Evolutionary conservation across 129 eudicot genomes (phyloP), one percentile per base, ranked within the genome.

Genomic region (Ambrosia artemisiifolia): DNA sequence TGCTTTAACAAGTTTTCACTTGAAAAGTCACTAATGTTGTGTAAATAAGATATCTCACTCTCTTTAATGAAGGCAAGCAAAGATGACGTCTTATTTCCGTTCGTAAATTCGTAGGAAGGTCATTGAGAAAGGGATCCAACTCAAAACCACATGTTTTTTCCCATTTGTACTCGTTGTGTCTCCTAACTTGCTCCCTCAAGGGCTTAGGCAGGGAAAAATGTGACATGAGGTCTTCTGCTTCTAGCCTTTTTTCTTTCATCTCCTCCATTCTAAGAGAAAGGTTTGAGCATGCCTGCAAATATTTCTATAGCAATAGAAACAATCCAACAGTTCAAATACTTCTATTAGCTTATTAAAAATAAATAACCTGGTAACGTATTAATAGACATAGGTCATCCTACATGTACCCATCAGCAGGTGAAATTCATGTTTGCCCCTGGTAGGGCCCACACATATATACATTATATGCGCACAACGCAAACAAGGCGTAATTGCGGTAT

Each of bases 191-290:
- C 19, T 51, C 72, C 71, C 83, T 80, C 30, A 91, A 71, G 18
- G 50, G 11, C 67, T 80, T 80, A 44, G 97, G 92, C 43, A 91
- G 92, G 81, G 74, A 54, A 36, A 86, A 76, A 77, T 84, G 92
- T 18, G 92, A 84, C 97, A 91, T 91, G 87, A 92, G 85, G 36
- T 75, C 84, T 79, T 86, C 90, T 33, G 88, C 84, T 76, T 86
- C 95, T 70, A 78, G 80, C 76, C 85, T 74, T 82, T 81, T 88
- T 50, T 84, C 80, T 71, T 90, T 80, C 92, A 84, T 85, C 77
- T 91, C 97, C 64, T 91, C 92, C 16, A 77, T 81, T 71, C 88
- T 84, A 16, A 80, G 79, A 32, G 88, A 80, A 56, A 40, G 76
- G 70, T 60, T 63, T 69, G 76, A 78, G 55, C 75, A 80, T 16